Evolutionary conservation across 2,329 filamentous ascomycete genomes (phyloP), one percentile per base, ranked within the genome.

Genomic region (Scolecobasidium constrictum): DNA sequence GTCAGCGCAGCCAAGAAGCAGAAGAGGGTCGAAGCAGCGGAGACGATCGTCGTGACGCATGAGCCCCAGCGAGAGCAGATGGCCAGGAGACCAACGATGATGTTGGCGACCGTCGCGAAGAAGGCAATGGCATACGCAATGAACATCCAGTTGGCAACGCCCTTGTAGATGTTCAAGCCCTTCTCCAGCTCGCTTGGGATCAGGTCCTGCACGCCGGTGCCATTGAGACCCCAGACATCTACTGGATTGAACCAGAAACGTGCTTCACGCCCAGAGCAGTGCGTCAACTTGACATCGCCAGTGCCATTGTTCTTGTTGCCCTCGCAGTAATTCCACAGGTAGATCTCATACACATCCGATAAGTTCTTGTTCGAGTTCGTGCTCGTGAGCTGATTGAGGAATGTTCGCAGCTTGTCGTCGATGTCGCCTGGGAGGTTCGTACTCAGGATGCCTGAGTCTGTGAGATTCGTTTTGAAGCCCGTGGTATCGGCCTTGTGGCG

Each of bases 311-410:
- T 72, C 50, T 69, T 61, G 40, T 71, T 64, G 42, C 73, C 77
- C 45, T 69, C 67, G 74, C 92, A 96, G 73, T 87, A 94, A 58
- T 83, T 83, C 83, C 86, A 94, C 28, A 96, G 72, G 56, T 75
- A 77, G 57, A 96, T 71, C 47, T 83, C 75, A 73, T 95, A 96
- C 55, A 78, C 71, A 57, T 90, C 78, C 54, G 73, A 75, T 46
- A 94, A 73, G 43, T 74, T 50, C 42, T 55, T 54, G 35, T 59
- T 52, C 4, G 56, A 51, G 26, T 60, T 53, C 34, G 58, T 56
- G 40, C 57, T 53, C 9, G 62, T 53, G 43, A 71, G 58, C 11
- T 68, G 53, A 31, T 56, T 18, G 50, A 62, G 50, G 19, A 71
- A 58, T 3, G 66, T 53, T 44, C 42, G 35, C 15, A 44, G 35